Evolutionary conservation across 2,329 filamentous ascomycete genomes (phyloP), one percentile per base, ranked within the genome.

Genomic region (Ceratocystis alfenasii): DNA sequence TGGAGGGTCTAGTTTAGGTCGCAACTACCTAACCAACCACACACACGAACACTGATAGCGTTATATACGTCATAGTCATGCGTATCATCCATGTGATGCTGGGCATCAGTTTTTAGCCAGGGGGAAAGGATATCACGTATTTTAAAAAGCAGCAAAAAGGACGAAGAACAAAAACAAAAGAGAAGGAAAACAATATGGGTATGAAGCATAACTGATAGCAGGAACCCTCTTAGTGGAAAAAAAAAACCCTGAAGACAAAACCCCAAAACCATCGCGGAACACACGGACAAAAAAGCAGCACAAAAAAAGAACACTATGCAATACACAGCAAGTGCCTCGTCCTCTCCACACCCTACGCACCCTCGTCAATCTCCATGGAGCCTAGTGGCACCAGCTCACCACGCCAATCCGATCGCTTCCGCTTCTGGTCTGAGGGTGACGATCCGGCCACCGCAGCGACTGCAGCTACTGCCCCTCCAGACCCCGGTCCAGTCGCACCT

Each of bases 371-470:
- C 12, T 67, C 66, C 60, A 67, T 65, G 8, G 63, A 50, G 17
- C 59, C 66, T 0, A 65, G 30, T 20, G 66, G 46, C 48, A 65
- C 63, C 25, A 65, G n/a, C 20, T 65, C 64, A 3, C 63, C 63
- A 25, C 66, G 61, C 66, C 66, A 67, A 48, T 65, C 66, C 15
- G 66, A 12, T 41, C 66, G 45, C 41, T 67, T 67, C 8, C 66
- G 57, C 63, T 67, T 67, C 50, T 67, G 66, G 25, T 67, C 66
- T 10, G 66, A 65, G 3, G 48, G 48, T 10, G 48, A 50, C n/a
- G 48, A 50, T 12, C n/a, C 48, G 1, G 12, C 46, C 15, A 30
- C 61, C 20, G 22, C 60, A 6, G 48, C 61, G 1, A 33, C 55
- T 22, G 50, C n/a, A 8, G 46, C 64, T 10, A n/a, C 44, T 10